phyloP scores from a whole-genome alignment of 495 filamentous ascomycete genomes.

The Aspergillus incahuasiensis region DNA sequence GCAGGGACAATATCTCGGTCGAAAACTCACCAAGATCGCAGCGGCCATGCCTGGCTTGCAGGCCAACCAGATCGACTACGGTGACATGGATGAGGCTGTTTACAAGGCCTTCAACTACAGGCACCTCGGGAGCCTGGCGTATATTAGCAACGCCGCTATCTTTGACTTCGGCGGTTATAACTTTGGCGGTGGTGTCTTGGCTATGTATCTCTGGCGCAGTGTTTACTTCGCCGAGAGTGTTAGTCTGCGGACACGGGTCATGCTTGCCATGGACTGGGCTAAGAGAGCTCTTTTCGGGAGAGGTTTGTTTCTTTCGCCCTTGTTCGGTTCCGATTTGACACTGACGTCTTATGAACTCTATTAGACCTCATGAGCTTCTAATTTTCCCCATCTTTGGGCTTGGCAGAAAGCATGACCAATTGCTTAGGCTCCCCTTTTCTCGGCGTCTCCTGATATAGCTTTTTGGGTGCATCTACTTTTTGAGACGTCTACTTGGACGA shows the following conservation, averaged over 20 bases:
- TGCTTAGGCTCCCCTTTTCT: too few species aligned
- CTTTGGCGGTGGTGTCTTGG: slow-evolving; percentile 80
- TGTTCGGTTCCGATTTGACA: background rate
- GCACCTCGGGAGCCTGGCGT: slow-evolving; percentile 88
- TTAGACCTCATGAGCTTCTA: slow-evolving; percentile 67
- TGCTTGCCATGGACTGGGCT: slow-evolving; percentile 97
- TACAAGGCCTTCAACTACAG: slow-evolving; percentile 96
- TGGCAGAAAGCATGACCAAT: too few species aligned
- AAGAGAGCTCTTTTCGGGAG: slow-evolving; percentile 94
- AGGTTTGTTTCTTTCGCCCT: slow-evolving; percentile 55
- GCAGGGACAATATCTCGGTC: slow-evolving; percentile 88
- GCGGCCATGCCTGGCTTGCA: slow-evolving; percentile 68
- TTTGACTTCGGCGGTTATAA: slow-evolving; percentile 82
- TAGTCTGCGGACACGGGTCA: slow-evolving; percentile 77
- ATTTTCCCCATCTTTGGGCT: background rate
- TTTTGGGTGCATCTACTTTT: too few species aligned
- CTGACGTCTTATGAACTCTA: slow-evolving; percentile 9
- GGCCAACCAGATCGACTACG: slow-evolving; percentile 77
- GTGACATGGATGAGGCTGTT: slow-evolving; percentile 86
- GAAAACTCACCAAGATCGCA: slow-evolving; percentile 91
- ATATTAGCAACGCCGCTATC: slow-evolving; percentile 92
- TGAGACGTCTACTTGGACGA: too few species aligned
- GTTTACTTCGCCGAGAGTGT: slow-evolving; percentile 99
- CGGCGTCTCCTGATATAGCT: too few species aligned
- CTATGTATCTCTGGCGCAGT: slow-evolving; percentile 93